These are phyloP conservation scores for Gracilaria gracilis DNA, from an alignment of 23 red algal species.

Conservation along the genomic window DNA sequence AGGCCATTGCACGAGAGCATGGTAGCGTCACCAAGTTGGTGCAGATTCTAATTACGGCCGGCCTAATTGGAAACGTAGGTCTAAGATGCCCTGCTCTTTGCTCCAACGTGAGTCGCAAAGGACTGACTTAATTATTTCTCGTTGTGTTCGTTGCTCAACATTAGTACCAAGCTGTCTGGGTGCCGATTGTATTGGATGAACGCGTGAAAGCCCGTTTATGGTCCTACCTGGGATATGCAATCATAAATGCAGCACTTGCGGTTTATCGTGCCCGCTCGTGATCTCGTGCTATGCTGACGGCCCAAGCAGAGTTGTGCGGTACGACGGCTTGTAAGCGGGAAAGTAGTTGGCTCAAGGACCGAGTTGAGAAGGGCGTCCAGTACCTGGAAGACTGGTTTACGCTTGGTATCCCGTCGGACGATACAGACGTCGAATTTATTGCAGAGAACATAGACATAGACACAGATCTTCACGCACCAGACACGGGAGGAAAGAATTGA, in stretches of 20 bases:
- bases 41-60: slow-evolving; percentile 51
- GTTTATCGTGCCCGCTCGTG: slow-evolving; percentile 55
- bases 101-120: neutral
- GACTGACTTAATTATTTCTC: slow-evolving; percentile 24
- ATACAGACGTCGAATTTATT: neutral
- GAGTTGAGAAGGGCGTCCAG: slow-evolving; percentile 8
- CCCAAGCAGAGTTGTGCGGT: slow-evolving; percentile 21
- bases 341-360: slow-evolving; percentile 11
- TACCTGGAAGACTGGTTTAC: slow-evolving; percentile 28
- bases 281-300: slow-evolving; percentile 14
- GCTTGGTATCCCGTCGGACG: slow-evolving; percentile 1
- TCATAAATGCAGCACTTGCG: slow-evolving; percentile 22
- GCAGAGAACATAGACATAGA: neutral
- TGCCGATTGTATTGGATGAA: slow-evolving; percentile 59
- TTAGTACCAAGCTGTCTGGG: slow-evolving; percentile 69
- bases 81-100: slow-evolving; percentile 50
- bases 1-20: slow-evolving; percentile 45
- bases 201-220: slow-evolving; percentile 5
- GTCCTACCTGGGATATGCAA: slow-evolving; percentile 39
- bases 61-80: slow-evolving; percentile 43
- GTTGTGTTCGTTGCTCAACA: slow-evolving; percentile 64
- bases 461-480: neutral
- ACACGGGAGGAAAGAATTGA: neutral
- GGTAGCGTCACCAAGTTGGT: slow-evolving; percentile 16
- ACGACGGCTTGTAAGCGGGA: slow-evolving; percentile 17